phyloP scores from a whole-genome alignment of 495 filamentous ascomycete genomes.

The Cercophora samala region DNA sequence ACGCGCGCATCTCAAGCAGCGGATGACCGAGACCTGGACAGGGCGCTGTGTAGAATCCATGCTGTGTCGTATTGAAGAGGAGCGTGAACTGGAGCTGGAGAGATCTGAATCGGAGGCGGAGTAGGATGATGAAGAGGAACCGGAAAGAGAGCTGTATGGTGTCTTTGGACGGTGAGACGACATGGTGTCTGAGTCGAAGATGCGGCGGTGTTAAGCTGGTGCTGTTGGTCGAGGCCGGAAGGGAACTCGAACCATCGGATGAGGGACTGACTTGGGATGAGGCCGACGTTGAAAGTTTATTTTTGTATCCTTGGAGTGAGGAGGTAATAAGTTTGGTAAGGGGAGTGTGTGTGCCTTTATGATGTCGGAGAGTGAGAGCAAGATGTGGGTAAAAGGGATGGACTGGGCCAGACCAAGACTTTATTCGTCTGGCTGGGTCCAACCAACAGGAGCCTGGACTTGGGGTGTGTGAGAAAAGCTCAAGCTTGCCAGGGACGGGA shows the following conservation, averaged over 20 bases:
- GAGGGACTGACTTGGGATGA: neutral
- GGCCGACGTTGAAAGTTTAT: constrained; percentile 5
- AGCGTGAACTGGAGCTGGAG: constrained; percentile 26
- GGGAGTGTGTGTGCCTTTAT: constrained; percentile 7
- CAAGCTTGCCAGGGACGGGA: constrained; percentile 13
- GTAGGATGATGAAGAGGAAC: constrained; percentile 34
- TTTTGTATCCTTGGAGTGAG: constrained; percentile 1
- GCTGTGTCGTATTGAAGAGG: constrained; percentile 31
- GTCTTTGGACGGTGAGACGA: constrained; percentile 34
- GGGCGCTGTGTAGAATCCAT: constrained; percentile 44
- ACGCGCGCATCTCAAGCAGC: constrained; percentile 55
- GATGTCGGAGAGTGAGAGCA: neutral
- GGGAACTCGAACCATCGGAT: constrained; percentile 14
- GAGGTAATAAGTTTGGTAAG: constrained; percentile 5
- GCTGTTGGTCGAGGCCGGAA: constrained; percentile 13
- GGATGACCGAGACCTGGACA: constrained; percentile 50
- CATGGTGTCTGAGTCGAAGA: constrained; percentile 28
- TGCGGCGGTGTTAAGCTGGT: neutral
- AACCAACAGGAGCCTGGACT: constrained; percentile 16
- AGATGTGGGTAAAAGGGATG: constrained; percentile 10
- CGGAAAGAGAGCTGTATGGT: constrained; percentile 39
- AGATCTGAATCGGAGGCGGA: constrained; percentile 45
- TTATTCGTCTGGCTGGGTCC: constrained; percentile 12
- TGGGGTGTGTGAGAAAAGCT: constrained; percentile 11
- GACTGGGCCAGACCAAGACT: constrained; percentile 29